These are phyloP conservation scores for Exophiala calicioides DNA, from an alignment of 2,329 filamentous ascomycete genomes.

Conservation along the genomic window DNA sequence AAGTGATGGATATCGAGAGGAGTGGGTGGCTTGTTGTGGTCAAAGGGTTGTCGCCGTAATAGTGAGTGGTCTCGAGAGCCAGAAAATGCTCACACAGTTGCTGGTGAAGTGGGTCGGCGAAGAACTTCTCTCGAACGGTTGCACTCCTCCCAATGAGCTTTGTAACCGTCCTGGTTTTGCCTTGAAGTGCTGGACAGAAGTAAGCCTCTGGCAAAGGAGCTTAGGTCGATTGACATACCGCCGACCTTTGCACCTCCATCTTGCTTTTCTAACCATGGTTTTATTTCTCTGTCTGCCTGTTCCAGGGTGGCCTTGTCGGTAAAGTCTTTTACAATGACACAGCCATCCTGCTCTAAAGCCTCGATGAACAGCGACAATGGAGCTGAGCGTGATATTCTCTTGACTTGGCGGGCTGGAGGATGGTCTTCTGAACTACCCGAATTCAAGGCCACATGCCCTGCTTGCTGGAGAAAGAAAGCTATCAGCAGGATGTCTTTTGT, in stretches of 20 bases:
- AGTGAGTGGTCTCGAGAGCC: slow-evolving; percentile 38
- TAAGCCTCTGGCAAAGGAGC: slow-evolving; percentile 5
- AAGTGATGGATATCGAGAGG: slow-evolving; percentile 42
- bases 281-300: slow-evolving; percentile 34
- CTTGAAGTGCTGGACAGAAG: slow-evolving; percentile 33
- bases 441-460: slow-evolving; percentile 18
- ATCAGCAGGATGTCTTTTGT: slow-evolving; percentile 13
- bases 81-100: slow-evolving; percentile 40
- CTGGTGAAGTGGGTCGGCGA: slow-evolving; percentile 37
- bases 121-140: slow-evolving; percentile 42
- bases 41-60: slow-evolving; percentile 35
- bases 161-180: slow-evolving; percentile 41
- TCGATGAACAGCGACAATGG: slow-evolving; percentile 34
- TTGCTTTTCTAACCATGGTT: slow-evolving; percentile 34
- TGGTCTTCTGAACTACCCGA: slow-evolving; percentile 6
- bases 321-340: slow-evolving; percentile 39
- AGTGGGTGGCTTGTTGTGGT: slow-evolving; percentile 39
- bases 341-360: slow-evolving; percentile 38
- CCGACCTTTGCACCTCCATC: slow-evolving; percentile 32
- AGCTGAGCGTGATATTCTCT: slow-evolving; percentile 20
- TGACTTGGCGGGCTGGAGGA: slow-evolving; percentile 7
- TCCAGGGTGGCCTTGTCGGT: slow-evolving; percentile 33
- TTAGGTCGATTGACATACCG: slow-evolving; percentile 13
- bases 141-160: slow-evolving; percentile 38
- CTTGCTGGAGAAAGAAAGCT: slow-evolving; percentile 22